These are phyloP conservation scores for Arabidopsis suecica DNA, from an alignment of 345 rosid genomes.

Conservation along the genomic window DNA sequence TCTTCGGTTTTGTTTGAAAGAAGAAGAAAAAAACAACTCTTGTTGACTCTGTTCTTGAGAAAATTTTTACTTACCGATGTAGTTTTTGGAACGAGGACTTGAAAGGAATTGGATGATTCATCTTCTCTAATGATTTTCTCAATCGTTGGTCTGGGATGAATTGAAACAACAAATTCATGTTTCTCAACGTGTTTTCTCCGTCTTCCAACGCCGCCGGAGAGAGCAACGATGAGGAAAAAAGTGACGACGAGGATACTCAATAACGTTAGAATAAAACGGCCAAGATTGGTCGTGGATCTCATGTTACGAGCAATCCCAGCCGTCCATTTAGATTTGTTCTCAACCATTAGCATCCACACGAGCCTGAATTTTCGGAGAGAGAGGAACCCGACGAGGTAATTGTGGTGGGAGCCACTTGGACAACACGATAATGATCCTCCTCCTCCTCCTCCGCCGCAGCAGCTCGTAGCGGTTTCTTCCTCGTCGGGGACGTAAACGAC, in stretches of 20 bases:
- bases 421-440: slow-evolving; percentile 30
- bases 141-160: slow-evolving; percentile 41
- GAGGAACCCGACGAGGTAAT: slow-evolving; percentile 21
- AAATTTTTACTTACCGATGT: slow-evolving; percentile 19
- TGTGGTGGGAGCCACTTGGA: slow-evolving; percentile 37
- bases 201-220: slow-evolving; percentile 35
- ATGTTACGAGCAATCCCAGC: slow-evolving; percentile 49
- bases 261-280: slow-evolving; percentile 50
- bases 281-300: slow-evolving; percentile 58
- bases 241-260: slow-evolving; percentile 59
- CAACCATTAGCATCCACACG: slow-evolving; percentile 52
- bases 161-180: slow-evolving; percentile 35
- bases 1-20: slow-evolving; percentile 13
- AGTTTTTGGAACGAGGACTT: background rate
- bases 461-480: slow-evolving; percentile 44
- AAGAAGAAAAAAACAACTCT: background rate
- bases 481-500: slow-evolving; percentile 44
- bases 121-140: slow-evolving; percentile 35
- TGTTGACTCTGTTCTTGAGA: background rate
- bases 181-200: slow-evolving; percentile 26
- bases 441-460: slow-evolving; percentile 12
- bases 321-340: slow-evolving; percentile 53
- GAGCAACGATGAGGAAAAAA: slow-evolving; percentile 53
- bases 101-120: slow-evolving; percentile 23
- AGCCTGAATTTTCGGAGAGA: slow-evolving; percentile 38